These are phyloP conservation scores for Colletotrichum horii DNA, from an alignment of 2,329 filamentous ascomycete species.

Conservation along the genomic window DNA sequence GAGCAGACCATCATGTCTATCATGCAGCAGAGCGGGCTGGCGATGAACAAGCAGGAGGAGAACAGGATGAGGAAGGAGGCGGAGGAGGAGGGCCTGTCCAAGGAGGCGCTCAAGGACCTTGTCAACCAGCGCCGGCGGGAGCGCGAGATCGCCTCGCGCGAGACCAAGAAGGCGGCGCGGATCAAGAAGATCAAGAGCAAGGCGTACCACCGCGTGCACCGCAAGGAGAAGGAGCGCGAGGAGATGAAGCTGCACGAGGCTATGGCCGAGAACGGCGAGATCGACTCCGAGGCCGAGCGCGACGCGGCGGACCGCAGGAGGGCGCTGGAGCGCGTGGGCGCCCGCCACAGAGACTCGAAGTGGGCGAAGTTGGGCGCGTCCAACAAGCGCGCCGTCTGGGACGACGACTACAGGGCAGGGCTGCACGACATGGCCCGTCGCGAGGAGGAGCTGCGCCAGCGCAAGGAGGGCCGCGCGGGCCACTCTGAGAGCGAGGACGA, in stretches of 20 bases:
- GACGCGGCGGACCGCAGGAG: conserved; percentile 73
- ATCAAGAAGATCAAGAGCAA: conserved; percentile 99
- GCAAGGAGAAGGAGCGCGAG: conserved; percentile 69
- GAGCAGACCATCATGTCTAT: conserved; percentile 88
- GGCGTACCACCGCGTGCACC: conserved; percentile 88
- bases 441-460: conserved; percentile 80
- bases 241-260: conserved; percentile 57
- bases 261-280: conserved; percentile 61
- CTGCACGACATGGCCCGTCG: conserved; percentile 81
- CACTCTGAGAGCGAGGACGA: conserved; percentile 50
- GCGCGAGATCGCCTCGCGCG: conserved; percentile 84
- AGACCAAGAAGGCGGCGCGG: conserved; percentile 86
- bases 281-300: conserved; percentile 70
- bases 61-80: conserved; percentile 66
- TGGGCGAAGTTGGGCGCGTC: conserved; percentile 88
- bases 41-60: conserved; percentile 47
- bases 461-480: conserved; percentile 74
- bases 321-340: conserved; percentile 84
- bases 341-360: conserved; percentile 85
- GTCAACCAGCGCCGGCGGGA: conserved; percentile 78
- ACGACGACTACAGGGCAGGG: conserved; percentile 81
- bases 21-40: conserved; percentile 85
- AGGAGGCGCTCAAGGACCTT: conserved; percentile 75
- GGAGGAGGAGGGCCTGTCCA: conserved; percentile 71
- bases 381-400: conserved; percentile 83